phyloP scores from a whole-genome alignment of 345 rosid species.

The Brassica rapa region DNA sequence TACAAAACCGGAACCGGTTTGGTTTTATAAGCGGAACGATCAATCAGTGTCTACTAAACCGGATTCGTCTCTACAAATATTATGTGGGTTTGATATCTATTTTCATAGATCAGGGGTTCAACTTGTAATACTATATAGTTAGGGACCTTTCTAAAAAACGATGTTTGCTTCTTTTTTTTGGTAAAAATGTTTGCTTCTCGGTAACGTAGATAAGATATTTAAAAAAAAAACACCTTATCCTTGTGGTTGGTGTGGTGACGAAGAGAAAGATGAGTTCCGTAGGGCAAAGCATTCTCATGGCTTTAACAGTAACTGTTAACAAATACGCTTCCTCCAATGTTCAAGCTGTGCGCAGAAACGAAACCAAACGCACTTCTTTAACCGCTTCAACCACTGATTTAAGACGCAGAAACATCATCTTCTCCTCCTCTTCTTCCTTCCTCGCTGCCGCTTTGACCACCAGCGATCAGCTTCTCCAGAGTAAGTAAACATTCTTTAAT shows the following conservation, averaged over 20 bases:
- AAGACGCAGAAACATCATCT: constrained; percentile 60
- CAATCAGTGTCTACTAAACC: too few species aligned
- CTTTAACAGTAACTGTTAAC: constrained; percentile 89
- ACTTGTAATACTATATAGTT: not conserved
- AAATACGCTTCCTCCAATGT: constrained; percentile 76
- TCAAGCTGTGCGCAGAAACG: constrained; percentile 61
- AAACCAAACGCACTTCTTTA: constrained; percentile 35
- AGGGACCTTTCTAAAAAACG: not conserved
- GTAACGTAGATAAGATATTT: constrained; percentile 31
- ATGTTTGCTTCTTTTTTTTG: constrained; percentile 6
- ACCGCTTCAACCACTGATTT: constrained; percentile 32
- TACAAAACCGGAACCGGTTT: too few species aligned
- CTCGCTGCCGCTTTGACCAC: constrained; percentile 55
- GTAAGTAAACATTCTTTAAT: constrained; percentile 40
- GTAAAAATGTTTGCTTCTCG: too few species aligned
- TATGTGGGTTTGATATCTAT: not conserved
- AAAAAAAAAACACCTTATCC: constrained; percentile 12
- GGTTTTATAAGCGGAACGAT: too few species aligned
- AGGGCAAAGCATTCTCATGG: constrained; percentile 84
- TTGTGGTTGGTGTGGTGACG: constrained; percentile 30
- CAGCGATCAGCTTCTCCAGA: constrained; percentile 63
- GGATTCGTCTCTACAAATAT: too few species aligned
- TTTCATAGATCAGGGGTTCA: not conserved
- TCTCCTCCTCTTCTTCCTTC: constrained; percentile 54
- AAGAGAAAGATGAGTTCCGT: constrained; percentile 45